Evolutionary conservation across 1,284 basidiomycete species (phyloP).

Genomic region (Ceratobasidium papillatum): DNA sequence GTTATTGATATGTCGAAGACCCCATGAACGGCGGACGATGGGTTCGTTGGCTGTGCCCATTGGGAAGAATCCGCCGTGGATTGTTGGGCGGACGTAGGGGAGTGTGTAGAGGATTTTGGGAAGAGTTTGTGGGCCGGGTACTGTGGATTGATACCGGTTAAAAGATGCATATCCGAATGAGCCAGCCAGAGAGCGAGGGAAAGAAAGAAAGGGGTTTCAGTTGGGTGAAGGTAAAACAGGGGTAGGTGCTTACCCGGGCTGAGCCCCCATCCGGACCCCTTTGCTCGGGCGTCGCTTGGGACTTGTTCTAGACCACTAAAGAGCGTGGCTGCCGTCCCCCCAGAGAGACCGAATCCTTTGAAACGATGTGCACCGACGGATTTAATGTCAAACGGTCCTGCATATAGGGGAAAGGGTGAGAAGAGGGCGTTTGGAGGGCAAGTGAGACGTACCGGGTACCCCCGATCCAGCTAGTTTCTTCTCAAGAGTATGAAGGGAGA

Average conservation of each 20-base stretch:
- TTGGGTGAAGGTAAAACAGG: too few relatives aligned
- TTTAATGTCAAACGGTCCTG: slow-evolving; percentile 48
- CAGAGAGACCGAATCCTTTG: slow-evolving; percentile 63
- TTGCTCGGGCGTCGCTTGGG: slow-evolving; percentile 54
- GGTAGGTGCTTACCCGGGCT: slow-evolving; percentile 61
- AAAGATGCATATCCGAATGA: too few relatives aligned
- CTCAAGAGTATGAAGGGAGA: slow-evolving; percentile 62
- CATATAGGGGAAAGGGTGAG: not conserved
- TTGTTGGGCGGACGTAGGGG: slow-evolving; percentile 57
- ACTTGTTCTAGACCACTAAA: slow-evolving; percentile 60
- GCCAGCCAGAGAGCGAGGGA: too few relatives aligned
- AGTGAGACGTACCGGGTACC: slow-evolving; percentile 44
- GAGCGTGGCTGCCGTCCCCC: slow-evolving; percentile 72
- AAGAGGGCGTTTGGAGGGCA: not conserved
- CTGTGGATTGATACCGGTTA: not conserved
- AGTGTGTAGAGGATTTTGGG: slow-evolving; percentile 59
- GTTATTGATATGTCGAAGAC: slow-evolving; percentile 57
- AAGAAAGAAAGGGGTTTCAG: too few relatives aligned
- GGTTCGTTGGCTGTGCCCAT: slow-evolving; percentile 71
- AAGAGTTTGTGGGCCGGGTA: slow-evolving; percentile 54
- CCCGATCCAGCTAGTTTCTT: slow-evolving; percentile 50
- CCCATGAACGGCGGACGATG: slow-evolving; percentile 82
- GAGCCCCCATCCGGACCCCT: slow-evolving; percentile 60
- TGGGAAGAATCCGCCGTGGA: slow-evolving; percentile 67
- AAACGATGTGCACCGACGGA: slow-evolving; percentile 62